These are phyloP conservation scores for Mrakia hoshinonis DNA, from an alignment of 768 basidiomycete species.

Conservation along the genomic window DNA sequence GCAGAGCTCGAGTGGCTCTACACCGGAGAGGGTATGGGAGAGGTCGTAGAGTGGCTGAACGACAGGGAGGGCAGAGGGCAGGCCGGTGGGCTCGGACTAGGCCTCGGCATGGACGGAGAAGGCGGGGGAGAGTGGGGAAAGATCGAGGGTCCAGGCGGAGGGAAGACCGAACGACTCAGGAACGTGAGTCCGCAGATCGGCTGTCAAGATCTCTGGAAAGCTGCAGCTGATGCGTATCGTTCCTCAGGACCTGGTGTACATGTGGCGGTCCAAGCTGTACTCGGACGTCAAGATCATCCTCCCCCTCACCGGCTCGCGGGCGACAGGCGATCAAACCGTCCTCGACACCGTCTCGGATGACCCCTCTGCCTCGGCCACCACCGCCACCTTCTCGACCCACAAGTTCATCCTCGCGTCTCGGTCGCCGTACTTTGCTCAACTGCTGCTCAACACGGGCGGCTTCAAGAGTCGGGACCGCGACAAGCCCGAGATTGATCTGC, in stretches of 20 bases:
- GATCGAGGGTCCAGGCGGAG: constrained; percentile 46
- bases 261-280: constrained; percentile 92
- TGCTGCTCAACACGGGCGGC: constrained; percentile 50
- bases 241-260: constrained; percentile 69
- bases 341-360: constrained; percentile 14
- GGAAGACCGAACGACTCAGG: constrained; percentile 69
- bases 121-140: constrained; percentile 42
- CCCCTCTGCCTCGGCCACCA: constrained; percentile 49
- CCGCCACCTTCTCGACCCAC: constrained; percentile 81
- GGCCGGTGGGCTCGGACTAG: constrained; percentile 40
- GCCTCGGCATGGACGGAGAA: constrained; percentile 2
- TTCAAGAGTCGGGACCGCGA: constrained; percentile 7
- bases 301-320: constrained; percentile 2
- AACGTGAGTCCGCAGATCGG: constrained; percentile 42
- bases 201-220: too few species aligned
- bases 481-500: constrained; percentile 22
- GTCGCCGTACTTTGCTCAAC: constrained; percentile 73
- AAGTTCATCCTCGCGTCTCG: constrained; percentile 86
- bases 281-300: constrained; percentile 80
- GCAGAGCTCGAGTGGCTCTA: constrained; percentile 92
- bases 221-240: too few species aligned
- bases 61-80: background rate
- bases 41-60: constrained; percentile 47
- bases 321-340: too few species aligned
- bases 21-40: constrained; percentile 72